Percentiles rank a stretch among this genome's conserved stretches.
Conservation (phyloP, 2,329 filamentous ascomycete species). For the Decorospora gaudefroyi region DNA sequence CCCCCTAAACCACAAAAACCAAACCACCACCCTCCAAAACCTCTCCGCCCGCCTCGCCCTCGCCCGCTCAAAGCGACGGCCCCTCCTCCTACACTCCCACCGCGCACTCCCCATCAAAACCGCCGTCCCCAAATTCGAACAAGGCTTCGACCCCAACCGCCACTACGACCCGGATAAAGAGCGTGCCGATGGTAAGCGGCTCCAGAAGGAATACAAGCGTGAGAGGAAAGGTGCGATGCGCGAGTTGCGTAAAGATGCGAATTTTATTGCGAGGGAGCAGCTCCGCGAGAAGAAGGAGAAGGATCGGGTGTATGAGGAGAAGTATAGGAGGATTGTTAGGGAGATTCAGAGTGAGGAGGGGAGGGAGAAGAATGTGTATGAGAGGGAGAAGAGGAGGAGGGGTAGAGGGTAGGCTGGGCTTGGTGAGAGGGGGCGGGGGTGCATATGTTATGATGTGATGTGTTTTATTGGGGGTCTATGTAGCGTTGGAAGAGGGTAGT, state of each 20-base stretch:
- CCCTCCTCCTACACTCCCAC: conserved; percentile 88
- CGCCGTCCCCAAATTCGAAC: conserved; percentile 92
- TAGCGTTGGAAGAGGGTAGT: too few relatives aligned
- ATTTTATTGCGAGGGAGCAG: conserved; percentile 89
- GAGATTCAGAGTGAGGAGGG: conserved; percentile 97
- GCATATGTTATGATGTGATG: too few relatives aligned
- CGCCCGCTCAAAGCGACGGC: conserved; percentile 69
- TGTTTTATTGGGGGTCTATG: too few relatives aligned
- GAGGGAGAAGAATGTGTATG: conserved; percentile 82
- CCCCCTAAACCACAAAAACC: conserved; percentile 40
- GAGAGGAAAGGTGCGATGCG: conserved; percentile 94
- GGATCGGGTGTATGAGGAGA: conserved; percentile 93
- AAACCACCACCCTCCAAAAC: conserved; percentile 61
- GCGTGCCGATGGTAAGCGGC: conserved; percentile 79
- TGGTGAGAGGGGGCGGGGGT: too few relatives aligned
- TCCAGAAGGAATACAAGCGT: conserved; percentile 89
- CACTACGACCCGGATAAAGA: conserved; percentile 97
- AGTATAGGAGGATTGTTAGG: conserved; percentile 87
- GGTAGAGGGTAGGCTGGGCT: conserved; percentile 50
- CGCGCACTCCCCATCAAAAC: conserved; percentile 84
- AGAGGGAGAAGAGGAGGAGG: conserved; percentile 77
- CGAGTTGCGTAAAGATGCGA: conserved; percentile 92
- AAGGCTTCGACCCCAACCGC: conserved; percentile 88
- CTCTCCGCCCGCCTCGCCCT: conserved; percentile 65
- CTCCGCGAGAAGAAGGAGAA: conserved; percentile 89